Evolutionary conservation across 495 filamentous ascomycete species (phyloP).

Genomic region (Evansstolkia leycettana): DNA sequence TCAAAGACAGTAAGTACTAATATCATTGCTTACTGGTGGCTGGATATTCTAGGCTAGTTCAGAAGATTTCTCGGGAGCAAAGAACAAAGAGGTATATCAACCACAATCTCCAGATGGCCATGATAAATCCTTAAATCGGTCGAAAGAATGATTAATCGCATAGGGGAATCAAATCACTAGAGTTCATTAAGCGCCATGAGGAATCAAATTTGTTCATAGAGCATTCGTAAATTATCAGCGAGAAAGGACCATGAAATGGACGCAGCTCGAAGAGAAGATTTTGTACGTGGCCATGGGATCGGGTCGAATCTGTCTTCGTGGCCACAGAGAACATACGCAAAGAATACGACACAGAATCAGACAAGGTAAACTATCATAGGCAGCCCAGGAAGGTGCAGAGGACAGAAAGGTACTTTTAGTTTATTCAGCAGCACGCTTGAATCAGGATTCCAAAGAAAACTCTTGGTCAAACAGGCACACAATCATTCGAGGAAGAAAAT

Average conservation of each 20-base stretch:
- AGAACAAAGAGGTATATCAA: no score
- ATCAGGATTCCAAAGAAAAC: conserved; percentile 24
- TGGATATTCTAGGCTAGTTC: neutral
- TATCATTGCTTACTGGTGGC: no score
- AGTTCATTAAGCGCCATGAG: no score
- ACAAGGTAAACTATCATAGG: conserved; percentile 15
- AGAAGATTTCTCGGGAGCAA: neutral
- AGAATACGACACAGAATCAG: conserved; percentile 19
- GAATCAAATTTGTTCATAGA: no score
- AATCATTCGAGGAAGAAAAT: conserved; percentile 18
- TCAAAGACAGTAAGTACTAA: no score
- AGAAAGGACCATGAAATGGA: no score
- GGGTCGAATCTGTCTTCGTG: conserved; percentile 13
- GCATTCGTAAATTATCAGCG: no score
- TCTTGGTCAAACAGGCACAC: conserved; percentile 19
- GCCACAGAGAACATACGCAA: conserved; percentile 16
- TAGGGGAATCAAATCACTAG: conserved; percentile 5
- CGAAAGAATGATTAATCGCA: neutral
- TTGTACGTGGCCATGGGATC: conserved; percentile 1
- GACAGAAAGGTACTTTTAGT: conserved; percentile 31
- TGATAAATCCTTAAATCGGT: no score
- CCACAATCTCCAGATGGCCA: no score
- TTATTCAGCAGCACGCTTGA: conserved; percentile 26
- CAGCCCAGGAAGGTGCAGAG: conserved; percentile 10
- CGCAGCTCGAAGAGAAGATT: no score